Percentiles rank a stretch among this genome's conserved stretches.
These are phyloP conservation scores for Gossypium raimondii DNA, from an alignment of 345 rosid species.

Conservation along the genomic window DNA sequence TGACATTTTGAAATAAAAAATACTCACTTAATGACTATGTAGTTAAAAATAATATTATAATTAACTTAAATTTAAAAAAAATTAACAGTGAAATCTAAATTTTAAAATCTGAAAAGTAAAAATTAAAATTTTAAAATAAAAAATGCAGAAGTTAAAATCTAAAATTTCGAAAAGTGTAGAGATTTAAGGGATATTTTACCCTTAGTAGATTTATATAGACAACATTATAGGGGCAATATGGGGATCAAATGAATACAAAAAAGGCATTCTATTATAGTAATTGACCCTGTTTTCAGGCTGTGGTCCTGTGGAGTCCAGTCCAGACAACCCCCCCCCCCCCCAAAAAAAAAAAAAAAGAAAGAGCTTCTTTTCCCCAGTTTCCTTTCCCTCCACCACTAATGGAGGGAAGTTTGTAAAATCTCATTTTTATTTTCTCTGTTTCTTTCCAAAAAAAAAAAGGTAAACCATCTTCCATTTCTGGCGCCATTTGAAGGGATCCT, in stretches of 20 bases:
- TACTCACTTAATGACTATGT: too few relatives aligned
- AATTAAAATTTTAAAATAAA: too few relatives aligned
- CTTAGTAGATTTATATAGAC: too few relatives aligned
- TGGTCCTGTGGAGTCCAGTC: background rate
- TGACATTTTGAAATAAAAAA: too few relatives aligned
- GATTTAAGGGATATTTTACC: too few relatives aligned
- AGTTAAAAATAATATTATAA: too few relatives aligned
- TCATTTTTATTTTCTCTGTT: conserved; percentile 5
- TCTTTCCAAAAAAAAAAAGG: conserved; percentile 8
- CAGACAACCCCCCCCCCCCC: background rate
- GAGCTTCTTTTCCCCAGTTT: conserved; percentile 7
- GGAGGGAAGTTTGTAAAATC: conserved; percentile 26
- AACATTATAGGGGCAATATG: background rate
- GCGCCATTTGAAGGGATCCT: conserved; percentile 33
- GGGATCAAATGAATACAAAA: background rate
- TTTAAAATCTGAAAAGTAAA: too few relatives aligned
- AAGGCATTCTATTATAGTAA: background rate
- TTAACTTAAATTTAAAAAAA: too few relatives aligned
- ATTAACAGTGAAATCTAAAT: too few relatives aligned
- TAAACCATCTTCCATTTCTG: conserved; percentile 24
- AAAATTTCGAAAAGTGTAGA: too few relatives aligned
- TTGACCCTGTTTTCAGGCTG: background rate
- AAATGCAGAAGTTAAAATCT: too few relatives aligned
- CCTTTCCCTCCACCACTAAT: conserved; percentile 20
- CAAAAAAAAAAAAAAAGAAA: background rate